These are phyloP conservation scores for Tripterygium wilfordii DNA, from an alignment of 177 flowering plant species.

Conservation along the genomic window DNA sequence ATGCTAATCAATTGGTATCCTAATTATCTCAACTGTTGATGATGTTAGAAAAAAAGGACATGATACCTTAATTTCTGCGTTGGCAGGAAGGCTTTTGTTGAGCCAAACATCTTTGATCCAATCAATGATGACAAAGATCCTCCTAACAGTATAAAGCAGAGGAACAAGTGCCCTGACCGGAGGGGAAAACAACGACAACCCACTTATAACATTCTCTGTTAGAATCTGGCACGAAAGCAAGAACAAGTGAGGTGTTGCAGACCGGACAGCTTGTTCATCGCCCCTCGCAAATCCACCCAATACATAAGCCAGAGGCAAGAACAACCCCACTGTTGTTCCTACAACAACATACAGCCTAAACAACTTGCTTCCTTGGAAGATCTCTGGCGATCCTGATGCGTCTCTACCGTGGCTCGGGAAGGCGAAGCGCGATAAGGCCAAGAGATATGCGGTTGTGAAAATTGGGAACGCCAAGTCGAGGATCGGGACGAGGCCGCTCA, in stretches of 20 bases:
- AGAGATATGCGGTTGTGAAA: constrained; percentile 49
- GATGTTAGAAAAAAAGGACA: too few species aligned
- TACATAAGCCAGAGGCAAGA: constrained; percentile 88
- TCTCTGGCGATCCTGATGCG: constrained; percentile 21
- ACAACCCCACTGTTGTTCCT: constrained; percentile 76
- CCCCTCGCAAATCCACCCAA: constrained; percentile 96
- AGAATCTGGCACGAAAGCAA: constrained; percentile 82
- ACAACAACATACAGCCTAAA: constrained; percentile 58
- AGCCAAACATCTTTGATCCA: constrained; percentile 81
- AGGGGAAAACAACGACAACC: constrained; percentile 79
- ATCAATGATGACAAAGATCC: constrained; percentile 67
- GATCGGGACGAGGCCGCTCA: constrained; percentile 85
- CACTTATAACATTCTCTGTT: constrained; percentile 79
- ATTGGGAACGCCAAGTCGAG: constrained; percentile 75
- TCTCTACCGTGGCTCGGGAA: constrained; percentile 48
- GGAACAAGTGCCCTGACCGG: constrained; percentile 91
- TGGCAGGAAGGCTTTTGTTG: constrained; percentile 58
- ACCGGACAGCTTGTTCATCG: constrained; percentile 73
- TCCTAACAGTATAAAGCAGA: constrained; percentile 66
- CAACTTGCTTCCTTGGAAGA: constrained; percentile 44
- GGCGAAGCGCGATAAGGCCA: constrained; percentile 56
- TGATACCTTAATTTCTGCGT: constrained; percentile 60
- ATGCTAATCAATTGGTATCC: too few species aligned
- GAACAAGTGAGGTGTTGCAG: constrained; percentile 85
- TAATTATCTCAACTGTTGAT: too few species aligned